Conservation (phyloP, 2,329 filamentous ascomycete species). For the Monilinia aucupariae region DNA sequence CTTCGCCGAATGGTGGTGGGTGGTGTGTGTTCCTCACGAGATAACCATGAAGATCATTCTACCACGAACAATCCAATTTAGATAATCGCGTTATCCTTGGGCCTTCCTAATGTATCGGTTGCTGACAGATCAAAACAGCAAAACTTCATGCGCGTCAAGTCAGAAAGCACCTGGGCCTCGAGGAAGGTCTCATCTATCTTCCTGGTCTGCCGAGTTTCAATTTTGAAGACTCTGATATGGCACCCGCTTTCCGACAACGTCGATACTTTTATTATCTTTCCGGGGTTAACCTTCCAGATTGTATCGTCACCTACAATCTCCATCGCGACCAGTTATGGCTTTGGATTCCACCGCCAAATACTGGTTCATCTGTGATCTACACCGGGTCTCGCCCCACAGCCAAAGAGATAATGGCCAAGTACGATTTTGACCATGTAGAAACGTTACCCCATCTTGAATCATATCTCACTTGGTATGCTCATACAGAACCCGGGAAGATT, state of each 20-base stretch:
- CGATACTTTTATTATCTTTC: constrained; percentile 59
- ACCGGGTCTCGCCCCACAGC: constrained; percentile 55
- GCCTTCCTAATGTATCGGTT: neutral
- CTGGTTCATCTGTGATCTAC: constrained; percentile 55
- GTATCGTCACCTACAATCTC: constrained; percentile 53
- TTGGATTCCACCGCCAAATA: constrained; percentile 65
- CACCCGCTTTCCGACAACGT: constrained; percentile 50
- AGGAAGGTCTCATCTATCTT: constrained; percentile 51
- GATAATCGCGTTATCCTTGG: neutral
- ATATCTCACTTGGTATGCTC: constrained; percentile 43
- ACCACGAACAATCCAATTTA: neutral
- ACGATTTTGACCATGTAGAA: constrained; percentile 67
- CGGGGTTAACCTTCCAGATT: constrained; percentile 49
- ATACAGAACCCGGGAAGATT: constrained; percentile 38
- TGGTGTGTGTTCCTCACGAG: neutral
- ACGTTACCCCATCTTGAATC: constrained; percentile 43
- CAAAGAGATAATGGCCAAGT: constrained; percentile 55
- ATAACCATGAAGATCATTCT: neutral
- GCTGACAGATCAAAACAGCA: constrained; percentile 34
- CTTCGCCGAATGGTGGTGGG: neutral
- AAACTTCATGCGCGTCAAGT: constrained; percentile 46
- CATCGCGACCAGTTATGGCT: constrained; percentile 58
- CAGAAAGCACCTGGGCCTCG: constrained; percentile 39
- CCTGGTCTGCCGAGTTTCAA: constrained; percentile 45
- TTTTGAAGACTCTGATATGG: constrained; percentile 55